Evolutionary conservation across 768 basidiomycete species (phyloP), one percentile per base, ranked within the genome.

Genomic region (Ephemerocybe angulata): DNA sequence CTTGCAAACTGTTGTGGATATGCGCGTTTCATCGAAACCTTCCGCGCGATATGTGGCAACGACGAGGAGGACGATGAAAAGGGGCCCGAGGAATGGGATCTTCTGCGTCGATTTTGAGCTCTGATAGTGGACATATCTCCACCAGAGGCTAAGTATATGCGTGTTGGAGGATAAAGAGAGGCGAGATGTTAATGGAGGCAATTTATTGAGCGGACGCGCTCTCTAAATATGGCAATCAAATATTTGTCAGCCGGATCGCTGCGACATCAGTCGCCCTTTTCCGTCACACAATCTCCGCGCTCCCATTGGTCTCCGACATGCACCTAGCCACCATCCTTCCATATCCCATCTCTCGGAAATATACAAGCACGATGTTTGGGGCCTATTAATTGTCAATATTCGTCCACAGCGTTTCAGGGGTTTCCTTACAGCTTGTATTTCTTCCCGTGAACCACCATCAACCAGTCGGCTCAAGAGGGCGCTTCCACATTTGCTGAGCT

Each of bases 31-130:
- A 70, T 68, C 3, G 82, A 69, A 29, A 67, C 64, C 52, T 75
- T 73, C 75, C 72, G 76, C 4, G 70, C 61, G 51, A 68, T 55
- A 10, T 70, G 69, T 49, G 72, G 72, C 28, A 65, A 70, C 11
- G 55, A 70, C 11, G 55, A 53, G 47, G 50, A 25, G 38, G 44
- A 48, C 24, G 48, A 53, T 30, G 33, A 48, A 25, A 35, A 43
- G 30, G n/a, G 55, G 70, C 70, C 72, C 65, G 33, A 74, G 19
- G 85, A 84, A 54, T 79, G 81, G 22, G 85, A 84, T 62, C 83
- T 70, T 35, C 77, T 76, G 50, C 81, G 80, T 61, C 75, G 71
- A 57, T 65, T 69, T 48, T 66, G 59, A 43, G 65, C 58, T 53
- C 66, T 66, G 40, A 67, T 55, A 50, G 73, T 75, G 40, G 60